Evolutionary conservation across 805 yeast genomes (phyloP).

Genomic region (Yarrowia divulgata): DNA sequence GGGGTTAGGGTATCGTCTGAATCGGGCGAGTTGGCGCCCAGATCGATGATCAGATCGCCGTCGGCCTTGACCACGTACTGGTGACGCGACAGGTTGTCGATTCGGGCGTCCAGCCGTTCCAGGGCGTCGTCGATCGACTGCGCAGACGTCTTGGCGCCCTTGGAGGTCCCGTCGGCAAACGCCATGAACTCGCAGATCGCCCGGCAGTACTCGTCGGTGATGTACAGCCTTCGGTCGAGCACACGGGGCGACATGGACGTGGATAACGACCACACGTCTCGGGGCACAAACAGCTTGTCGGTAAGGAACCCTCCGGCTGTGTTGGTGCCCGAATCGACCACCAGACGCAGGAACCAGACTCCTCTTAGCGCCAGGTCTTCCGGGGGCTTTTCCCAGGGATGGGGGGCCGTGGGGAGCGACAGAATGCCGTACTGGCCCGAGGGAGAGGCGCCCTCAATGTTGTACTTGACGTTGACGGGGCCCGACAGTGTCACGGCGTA

Average conservation of each 20-base stretch:
- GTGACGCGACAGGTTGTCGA: constrained; percentile 23
- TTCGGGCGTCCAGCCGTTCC: constrained; percentile 10
- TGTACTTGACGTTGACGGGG: constrained; percentile 37
- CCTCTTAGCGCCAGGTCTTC: constrained; percentile 33
- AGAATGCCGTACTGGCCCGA: constrained; percentile 32
- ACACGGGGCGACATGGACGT: constrained; percentile 12
- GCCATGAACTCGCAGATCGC: constrained; percentile 32
- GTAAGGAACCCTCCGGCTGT: constrained; percentile 37
- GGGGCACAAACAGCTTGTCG: constrained; percentile 34
- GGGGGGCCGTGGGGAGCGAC: constrained; percentile 27
- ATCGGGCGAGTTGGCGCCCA: constrained; percentile 23
- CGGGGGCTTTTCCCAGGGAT: constrained; percentile 38
- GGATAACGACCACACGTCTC: constrained; percentile 31
- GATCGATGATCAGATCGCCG: constrained; percentile 16
- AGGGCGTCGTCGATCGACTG: constrained; percentile 30
- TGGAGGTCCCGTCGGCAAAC: constrained; percentile 11
- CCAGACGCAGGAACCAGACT: constrained; percentile 32
- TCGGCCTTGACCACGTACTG: constrained; percentile 26
- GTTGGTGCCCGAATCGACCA: constrained; percentile 37
- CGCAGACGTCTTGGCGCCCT: not conserved
- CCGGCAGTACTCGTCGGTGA: constrained; percentile 34
- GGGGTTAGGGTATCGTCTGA: constrained; percentile 22
- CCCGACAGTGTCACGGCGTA: constrained; percentile 28
- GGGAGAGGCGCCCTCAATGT: constrained; percentile 21
- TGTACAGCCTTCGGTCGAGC: constrained; percentile 26